phyloP scores from a whole-genome alignment of 768 basidiomycete species.

The Pulveroboletus sp. region DNA sequence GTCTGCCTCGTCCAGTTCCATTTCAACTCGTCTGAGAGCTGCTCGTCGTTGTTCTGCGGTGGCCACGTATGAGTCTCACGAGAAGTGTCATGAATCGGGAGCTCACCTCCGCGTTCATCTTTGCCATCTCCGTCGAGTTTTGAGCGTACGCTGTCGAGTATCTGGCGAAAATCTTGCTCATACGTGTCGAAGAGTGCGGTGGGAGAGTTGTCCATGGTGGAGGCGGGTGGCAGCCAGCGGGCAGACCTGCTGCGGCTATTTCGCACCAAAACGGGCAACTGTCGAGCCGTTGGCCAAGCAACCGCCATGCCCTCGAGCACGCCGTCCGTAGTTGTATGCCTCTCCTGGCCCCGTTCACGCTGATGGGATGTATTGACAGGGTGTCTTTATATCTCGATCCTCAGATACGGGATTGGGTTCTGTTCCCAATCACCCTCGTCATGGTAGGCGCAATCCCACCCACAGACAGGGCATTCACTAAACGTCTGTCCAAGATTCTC shows the following conservation, averaged over 20 bases:
- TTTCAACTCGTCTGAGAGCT: constrained; percentile 76
- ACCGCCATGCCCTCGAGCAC: constrained; percentile 36
- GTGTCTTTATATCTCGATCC: constrained; percentile 80
- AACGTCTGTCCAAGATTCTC: constrained; percentile 56
- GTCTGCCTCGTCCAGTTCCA: constrained; percentile 97
- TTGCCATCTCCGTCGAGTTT: constrained; percentile 73
- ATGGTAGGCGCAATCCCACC: constrained; percentile 60
- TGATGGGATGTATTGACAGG: constrained; percentile 25
- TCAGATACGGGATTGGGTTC: constrained; percentile 90
- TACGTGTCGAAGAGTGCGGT: constrained; percentile 88
- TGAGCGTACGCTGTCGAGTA: constrained; percentile 66
- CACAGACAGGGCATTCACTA: background rate
- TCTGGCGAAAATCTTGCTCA: constrained; percentile 86
- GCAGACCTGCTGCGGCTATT: constrained; percentile 18
- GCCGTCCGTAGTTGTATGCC: constrained; percentile 19
- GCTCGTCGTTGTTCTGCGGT: constrained; percentile 74
- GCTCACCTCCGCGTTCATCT: constrained; percentile 66
- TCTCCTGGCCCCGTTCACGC: constrained; percentile 2
- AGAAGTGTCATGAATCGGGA: background rate
- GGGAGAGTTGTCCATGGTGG: constrained; percentile 74
- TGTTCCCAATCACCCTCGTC: constrained; percentile 95
- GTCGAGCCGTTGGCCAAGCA: constrained; percentile 7
- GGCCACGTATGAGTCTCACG: background rate
- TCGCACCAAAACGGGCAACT: constrained; percentile 25
- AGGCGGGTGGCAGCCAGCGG: background rate